These are phyloP conservation scores for Limonium bicolor DNA, from an alignment of 148 eudicot genomes.

Conservation along the genomic window DNA sequence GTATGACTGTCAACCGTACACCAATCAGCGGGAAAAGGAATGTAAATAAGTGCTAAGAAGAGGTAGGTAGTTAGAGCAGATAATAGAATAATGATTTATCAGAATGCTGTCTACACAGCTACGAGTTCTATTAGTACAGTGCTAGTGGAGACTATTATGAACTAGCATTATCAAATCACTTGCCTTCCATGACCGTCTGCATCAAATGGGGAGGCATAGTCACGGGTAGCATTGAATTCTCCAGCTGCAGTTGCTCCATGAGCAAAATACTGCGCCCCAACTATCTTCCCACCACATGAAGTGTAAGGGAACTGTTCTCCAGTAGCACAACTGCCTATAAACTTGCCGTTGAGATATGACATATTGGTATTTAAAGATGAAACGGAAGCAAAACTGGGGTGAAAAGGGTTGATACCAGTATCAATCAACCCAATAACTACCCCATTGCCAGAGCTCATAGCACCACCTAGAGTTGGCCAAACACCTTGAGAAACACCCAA, in stretches of 20 bases:
- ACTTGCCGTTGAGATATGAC: constrained; percentile 13
- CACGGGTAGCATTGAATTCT: constrained; percentile 49
- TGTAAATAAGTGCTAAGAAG: neutral
- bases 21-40: neutral
- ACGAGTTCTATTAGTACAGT: no score
- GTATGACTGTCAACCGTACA: constrained; percentile 30
- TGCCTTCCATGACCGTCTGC: constrained; percentile 82
- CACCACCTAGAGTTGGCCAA: constrained; percentile 48
- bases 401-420: constrained; percentile 55
- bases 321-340: constrained; percentile 35
- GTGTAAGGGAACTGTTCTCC: constrained; percentile 35
- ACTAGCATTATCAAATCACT: constrained; percentile 17
- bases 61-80: neutral
- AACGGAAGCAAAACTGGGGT: constrained; percentile 37
- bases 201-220: constrained; percentile 56
- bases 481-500: constrained; percentile 35
- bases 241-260: constrained; percentile 54
- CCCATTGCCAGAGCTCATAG: constrained; percentile 35
- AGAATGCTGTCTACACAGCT: neutral
- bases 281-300: constrained; percentile 53
- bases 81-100: neutral
- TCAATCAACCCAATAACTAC: constrained; percentile 55
- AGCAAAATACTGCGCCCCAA: constrained; percentile 62
- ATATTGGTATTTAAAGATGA: constrained; percentile 5
- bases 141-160: neutral